A percentile compares a stretch with the other conserved stretches of the same genome.
phyloP scores from a whole-genome alignment of 306 rosid genomes.

The Quercus suber region DNA sequence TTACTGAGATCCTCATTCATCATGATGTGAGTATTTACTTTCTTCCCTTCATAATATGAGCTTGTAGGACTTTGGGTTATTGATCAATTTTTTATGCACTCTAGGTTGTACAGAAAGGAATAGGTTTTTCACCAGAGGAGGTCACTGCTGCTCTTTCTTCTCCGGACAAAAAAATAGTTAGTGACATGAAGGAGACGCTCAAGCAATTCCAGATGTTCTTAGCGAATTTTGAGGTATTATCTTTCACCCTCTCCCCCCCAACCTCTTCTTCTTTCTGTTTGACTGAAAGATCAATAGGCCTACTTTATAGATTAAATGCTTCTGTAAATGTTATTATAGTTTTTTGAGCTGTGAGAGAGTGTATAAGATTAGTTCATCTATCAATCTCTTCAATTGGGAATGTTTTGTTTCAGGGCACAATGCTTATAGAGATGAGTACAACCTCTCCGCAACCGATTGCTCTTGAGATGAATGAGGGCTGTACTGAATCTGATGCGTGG shows the following conservation, averaged over 20 bases:
- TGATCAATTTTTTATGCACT: constrained; percentile 17
- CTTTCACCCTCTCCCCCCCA: neutral
- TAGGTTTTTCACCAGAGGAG: constrained; percentile 76
- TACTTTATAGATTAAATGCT: neutral
- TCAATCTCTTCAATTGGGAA: constrained; percentile 12
- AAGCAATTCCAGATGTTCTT: constrained; percentile 66
- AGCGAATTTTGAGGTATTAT: constrained; percentile 72
- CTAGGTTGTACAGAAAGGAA: constrained; percentile 70
- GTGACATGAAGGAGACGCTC: constrained; percentile 59
- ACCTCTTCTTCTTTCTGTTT: neutral
- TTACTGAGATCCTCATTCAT: constrained; percentile 68
- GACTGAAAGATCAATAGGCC: neutral
- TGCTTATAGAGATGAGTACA: constrained; percentile 62
- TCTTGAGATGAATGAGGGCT: constrained; percentile 77
- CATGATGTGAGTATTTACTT: constrained; percentile 59
- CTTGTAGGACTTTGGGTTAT: neutral
- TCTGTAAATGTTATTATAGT: constrained; percentile 8
- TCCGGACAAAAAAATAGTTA: constrained; percentile 39
- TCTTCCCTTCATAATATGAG: neutral
- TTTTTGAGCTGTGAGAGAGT: constrained; percentile 3
- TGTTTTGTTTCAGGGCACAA: constrained; percentile 58
- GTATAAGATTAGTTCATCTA: constrained; percentile 5
- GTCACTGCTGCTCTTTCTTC: constrained; percentile 75
- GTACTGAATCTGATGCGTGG: constrained; percentile 67
- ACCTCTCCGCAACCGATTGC: constrained; percentile 54